phyloP scores from a whole-genome alignment of 2,329 filamentous ascomycete genomes.

The Diaporthe velutina region DNA sequence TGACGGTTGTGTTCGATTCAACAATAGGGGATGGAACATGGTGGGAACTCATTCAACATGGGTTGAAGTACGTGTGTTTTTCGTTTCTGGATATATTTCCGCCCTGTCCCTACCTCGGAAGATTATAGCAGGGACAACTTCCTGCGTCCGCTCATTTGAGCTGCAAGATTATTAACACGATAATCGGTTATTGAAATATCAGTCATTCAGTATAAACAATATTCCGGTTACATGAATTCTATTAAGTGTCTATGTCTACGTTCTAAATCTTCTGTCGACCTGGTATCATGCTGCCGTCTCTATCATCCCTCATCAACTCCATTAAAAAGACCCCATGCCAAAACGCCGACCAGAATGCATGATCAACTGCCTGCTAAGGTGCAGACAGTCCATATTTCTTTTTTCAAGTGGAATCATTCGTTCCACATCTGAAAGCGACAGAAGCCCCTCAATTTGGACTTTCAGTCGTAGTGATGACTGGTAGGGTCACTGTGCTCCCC shows the following conservation, averaged over 20 bases:
- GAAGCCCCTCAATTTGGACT: background rate
- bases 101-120: background rate
- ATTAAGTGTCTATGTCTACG: slow-evolving; percentile 15
- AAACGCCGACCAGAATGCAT: slow-evolving; percentile 6
- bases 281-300: slow-evolving; percentile 31
- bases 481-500: background rate
- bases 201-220: background rate
- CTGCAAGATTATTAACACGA: background rate
- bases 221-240: slow-evolving; percentile 1
- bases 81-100: background rate
- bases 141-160: slow-evolving; percentile 5
- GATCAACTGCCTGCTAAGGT: background rate
- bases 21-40: background rate
- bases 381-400: background rate
- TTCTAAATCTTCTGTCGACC: background rate
- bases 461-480: background rate
- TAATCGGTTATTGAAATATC: background rate
- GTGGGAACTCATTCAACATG: slow-evolving; percentile 26
- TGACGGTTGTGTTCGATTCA: background rate
- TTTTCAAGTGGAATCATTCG: background rate
- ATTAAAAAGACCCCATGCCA: background rate
- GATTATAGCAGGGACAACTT: background rate
- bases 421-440: background rate
- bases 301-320: slow-evolving; percentile 24
- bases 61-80: background rate